Percentiles rank a stretch among this genome's conserved stretches.
phyloP scores from a whole-genome alignment of 2,329 filamentous ascomycete genomes.

The Calonectria fujianensis region DNA sequence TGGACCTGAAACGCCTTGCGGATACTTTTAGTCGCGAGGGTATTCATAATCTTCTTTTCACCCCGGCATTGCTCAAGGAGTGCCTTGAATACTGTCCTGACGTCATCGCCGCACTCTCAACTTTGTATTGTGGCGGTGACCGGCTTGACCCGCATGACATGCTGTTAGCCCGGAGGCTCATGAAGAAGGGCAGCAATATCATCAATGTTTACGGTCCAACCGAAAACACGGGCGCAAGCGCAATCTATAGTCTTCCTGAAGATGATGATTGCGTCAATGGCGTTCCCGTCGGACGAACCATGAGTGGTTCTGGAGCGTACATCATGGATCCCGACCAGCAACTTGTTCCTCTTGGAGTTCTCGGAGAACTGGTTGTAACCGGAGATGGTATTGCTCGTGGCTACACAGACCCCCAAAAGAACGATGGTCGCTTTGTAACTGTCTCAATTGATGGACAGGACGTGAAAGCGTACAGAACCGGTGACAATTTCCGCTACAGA shows the following conservation, averaged over 20 bases:
- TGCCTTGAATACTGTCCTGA: neutral
- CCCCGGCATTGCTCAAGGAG: neutral
- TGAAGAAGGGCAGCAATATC: conserved; percentile 4
- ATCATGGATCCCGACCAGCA: conserved; percentile 2
- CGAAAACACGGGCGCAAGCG: neutral
- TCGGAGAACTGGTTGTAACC: neutral
- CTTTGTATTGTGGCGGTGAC: neutral
- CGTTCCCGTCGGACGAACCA: neutral
- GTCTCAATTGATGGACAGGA: neutral
- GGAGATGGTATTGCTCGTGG: conserved; percentile 9
- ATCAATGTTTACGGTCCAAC: conserved; percentile 14
- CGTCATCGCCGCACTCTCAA: neutral
- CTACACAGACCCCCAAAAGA: conserved; percentile 46
- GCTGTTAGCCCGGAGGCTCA: neutral
- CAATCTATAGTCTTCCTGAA: neutral
- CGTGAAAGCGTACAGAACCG: conserved; percentile 64
- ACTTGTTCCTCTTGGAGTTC: neutral
- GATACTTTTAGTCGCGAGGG: neutral
- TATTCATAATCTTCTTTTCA: neutral
- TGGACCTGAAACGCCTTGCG: neutral
- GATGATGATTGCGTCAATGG: neutral
- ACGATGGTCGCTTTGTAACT: conserved; percentile 56
- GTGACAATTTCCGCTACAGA: conserved; percentile 66
- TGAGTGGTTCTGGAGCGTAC: neutral
- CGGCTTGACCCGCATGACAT: neutral